Percentiles rank a stretch among this genome's conserved stretches.
These are phyloP conservation scores for Houttuynia cordata DNA, from an alignment of 164 flowering plant genomes.

Conservation along the genomic window DNA sequence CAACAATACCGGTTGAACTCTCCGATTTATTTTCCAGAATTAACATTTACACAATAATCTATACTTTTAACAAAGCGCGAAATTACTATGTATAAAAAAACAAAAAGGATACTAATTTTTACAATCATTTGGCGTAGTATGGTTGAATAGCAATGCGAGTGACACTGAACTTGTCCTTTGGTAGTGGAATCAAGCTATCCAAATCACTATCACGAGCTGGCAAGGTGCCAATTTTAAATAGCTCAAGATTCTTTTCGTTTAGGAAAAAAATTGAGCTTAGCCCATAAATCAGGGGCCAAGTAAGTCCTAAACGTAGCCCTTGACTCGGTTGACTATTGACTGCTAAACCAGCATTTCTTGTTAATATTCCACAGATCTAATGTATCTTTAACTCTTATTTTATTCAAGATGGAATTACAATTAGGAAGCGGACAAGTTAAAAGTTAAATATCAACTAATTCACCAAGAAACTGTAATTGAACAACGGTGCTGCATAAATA, in stretches of 20 bases:
- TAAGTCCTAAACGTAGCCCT: background rate
- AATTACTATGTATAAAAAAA: no score
- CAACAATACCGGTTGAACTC: no score
- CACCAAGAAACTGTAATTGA: no score
- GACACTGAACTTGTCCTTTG: background rate
- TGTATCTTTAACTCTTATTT: background rate
- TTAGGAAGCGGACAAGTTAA: no score
- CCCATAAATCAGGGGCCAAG: background rate
- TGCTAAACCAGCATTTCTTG: background rate
- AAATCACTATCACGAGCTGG: background rate
- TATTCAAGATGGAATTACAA: no score
- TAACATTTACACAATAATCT: no score
- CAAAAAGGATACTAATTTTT: no score
- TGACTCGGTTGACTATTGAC: background rate
- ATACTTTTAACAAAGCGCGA: no score
- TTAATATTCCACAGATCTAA: background rate
- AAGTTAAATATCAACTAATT: no score
- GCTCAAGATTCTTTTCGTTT: background rate
- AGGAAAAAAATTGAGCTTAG: background rate
- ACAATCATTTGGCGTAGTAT: background rate
- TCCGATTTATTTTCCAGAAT: no score
- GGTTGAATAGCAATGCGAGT: background rate
- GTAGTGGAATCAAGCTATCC: background rate
- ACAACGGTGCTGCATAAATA: no score
- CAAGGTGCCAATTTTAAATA: background rate